Evolutionary conservation across 2,329 filamentous ascomycete species (phyloP), one percentile per base, ranked within the genome.

Genomic region (Knoxdaviesia capensis): DNA sequence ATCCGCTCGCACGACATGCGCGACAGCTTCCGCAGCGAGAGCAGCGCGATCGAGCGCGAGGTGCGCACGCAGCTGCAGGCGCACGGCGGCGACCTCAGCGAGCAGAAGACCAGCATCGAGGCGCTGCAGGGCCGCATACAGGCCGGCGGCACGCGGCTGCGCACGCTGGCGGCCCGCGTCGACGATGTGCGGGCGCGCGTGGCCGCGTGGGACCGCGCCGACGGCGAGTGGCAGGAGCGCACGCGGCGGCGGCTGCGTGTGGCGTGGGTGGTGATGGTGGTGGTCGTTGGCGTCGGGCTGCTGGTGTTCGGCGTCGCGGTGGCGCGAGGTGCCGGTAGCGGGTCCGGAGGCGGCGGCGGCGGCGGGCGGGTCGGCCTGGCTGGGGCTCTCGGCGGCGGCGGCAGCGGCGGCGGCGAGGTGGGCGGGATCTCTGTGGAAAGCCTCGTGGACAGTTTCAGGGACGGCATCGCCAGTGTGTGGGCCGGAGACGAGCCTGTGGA

Each of bases 161-260:
- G 68, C 41, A 57, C 60, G 10, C 62, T 86, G 34, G 74, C 74
- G 45, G 64, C 63, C 37, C 65, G 81, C 40, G 71, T 88, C 3
- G 74, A 78, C 41, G 59, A 65, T 9, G 77, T 83, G 8, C 66
- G 73, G 40, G 59, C 67, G 43, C 66, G 72, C 6, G 72, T 87
- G 9, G 77, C 81, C 53, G 61, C 63, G 31, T 82, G 79, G 68
- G 77, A 82, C 54, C 65, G 64, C 43, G 67, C 71, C 2, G 80
- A 86, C 56, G 64, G 62, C 39, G 71, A 75, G 50, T 79, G 77
- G 66, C 72, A 81, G 57, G 74, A 80, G 51, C 72, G 65, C 50
- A 80, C 75, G n/a, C 62, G 74, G 46, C 65, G 62, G 53, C 67
- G 76, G 40, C 59, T 83, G 47, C 72, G 69, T 48, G 64, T 70